These are phyloP conservation scores for Triticum urartu DNA, from an alignment of 176 grass and related monocot species.

Conservation along the genomic window DNA sequence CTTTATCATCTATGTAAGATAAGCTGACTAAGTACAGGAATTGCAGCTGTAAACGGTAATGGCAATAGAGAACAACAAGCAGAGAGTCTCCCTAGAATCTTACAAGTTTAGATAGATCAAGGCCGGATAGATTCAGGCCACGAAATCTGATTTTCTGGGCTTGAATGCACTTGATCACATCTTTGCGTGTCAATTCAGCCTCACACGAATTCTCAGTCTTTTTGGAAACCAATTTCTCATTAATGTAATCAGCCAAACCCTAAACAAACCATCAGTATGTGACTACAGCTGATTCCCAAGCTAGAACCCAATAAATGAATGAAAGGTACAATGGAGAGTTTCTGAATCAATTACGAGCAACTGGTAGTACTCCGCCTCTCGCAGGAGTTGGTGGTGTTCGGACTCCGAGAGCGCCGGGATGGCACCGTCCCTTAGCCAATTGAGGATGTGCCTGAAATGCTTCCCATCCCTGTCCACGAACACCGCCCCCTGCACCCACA, in stretches of 20 bases:
- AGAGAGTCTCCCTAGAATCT: constrained; percentile 27
- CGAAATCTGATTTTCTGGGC: constrained; percentile 61
- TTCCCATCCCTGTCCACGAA: constrained; percentile 95
- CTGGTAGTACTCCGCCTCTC: constrained; percentile 94
- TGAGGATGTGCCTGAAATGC: constrained; percentile 87
- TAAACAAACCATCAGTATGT: constrained; percentile 19
- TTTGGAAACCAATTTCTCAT: constrained; percentile 33
- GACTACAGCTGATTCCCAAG: background rate
- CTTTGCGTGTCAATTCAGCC: constrained; percentile 45
- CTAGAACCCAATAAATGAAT: background rate
- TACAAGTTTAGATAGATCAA: constrained; percentile 92
- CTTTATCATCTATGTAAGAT: background rate
- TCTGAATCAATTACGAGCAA: constrained; percentile 46
- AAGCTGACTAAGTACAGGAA: background rate
- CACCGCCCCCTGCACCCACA: constrained; percentile 62
- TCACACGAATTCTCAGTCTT: background rate
- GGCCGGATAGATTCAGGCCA: constrained; percentile 80
- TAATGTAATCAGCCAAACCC: constrained; percentile 41
- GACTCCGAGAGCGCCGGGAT: constrained; percentile 57
- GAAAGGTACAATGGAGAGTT: background rate
- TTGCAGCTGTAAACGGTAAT: background rate
- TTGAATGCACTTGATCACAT: constrained; percentile 69
- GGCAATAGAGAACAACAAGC: constrained; percentile 2
- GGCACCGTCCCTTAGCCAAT: constrained; percentile 81
- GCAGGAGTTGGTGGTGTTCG: constrained; percentile 63